Evolutionary conservation across 2,329 filamentous ascomycete species (phyloP).

Genomic region (Trichoderma oligosporum): DNA sequence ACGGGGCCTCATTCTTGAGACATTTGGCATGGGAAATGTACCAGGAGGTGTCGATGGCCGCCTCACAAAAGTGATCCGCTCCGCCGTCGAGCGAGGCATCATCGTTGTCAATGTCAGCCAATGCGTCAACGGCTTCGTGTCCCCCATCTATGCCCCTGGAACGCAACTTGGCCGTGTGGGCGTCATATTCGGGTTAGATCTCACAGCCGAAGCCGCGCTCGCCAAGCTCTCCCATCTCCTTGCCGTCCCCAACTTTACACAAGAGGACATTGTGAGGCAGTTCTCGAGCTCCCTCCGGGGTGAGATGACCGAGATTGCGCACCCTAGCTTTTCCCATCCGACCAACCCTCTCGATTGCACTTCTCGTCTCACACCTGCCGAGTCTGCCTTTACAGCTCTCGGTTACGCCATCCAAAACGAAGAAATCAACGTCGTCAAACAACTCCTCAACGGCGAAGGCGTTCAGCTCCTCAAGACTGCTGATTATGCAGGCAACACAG

Average conservation of each 20-base stretch:
- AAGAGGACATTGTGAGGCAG: constrained; percentile 60
- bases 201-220: constrained; percentile 86
- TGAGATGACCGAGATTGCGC: constrained; percentile 74
- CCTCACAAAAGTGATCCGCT: constrained; percentile 71
- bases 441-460: constrained; percentile 65
- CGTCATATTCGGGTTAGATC: constrained; percentile 82
- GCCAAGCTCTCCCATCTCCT: constrained; percentile 88
- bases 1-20: constrained; percentile 80
- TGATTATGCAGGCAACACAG: constrained; percentile 80
- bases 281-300: constrained; percentile 77
- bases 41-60: constrained; percentile 76
- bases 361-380: constrained; percentile 43
- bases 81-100: constrained; percentile 74
- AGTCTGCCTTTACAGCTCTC: constrained; percentile 70
- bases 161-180: constrained; percentile 77
- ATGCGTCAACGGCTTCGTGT: constrained; percentile 74
- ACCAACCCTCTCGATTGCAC: constrained; percentile 48
- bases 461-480: constrained; percentile 65
- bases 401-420: constrained; percentile 76
- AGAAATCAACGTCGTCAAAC: constrained; percentile 60
- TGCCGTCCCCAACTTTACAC: constrained; percentile 59
- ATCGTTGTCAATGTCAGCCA: constrained; percentile 90
- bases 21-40: constrained; percentile 89
- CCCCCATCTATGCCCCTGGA: constrained; percentile 71
- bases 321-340: constrained; percentile 73